Conservation (phyloP, 73 alveolate species). For the Tetrahymena thermophila region DNA sequence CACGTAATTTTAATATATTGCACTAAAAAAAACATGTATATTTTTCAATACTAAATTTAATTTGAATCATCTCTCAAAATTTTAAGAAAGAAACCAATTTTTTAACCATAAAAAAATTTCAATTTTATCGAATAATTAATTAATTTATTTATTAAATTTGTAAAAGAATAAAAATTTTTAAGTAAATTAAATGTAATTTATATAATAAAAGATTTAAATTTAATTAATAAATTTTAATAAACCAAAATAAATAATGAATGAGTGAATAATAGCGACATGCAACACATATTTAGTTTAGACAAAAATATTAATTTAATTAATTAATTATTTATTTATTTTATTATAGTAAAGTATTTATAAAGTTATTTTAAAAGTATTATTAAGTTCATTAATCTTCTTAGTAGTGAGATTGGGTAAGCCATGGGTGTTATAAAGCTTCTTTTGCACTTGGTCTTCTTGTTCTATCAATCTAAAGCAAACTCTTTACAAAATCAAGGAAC, state of each 20-base stretch:
- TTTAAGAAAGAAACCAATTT: too few species aligned
- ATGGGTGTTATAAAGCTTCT: slow-evolving; percentile 80
- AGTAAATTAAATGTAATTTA: too few species aligned
- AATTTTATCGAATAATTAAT: too few species aligned
- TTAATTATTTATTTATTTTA: background rate
- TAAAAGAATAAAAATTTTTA: too few species aligned
- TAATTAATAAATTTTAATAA: too few species aligned
- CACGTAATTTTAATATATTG: background rate
- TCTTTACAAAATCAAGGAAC: slow-evolving; percentile 66
- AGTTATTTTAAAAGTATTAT: background rate
- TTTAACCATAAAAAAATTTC: background rate
- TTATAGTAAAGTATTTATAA: background rate
- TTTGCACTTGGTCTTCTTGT: slow-evolving; percentile 72
- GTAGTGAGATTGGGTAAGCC: slow-evolving; percentile 53
- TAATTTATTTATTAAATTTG: too few species aligned
- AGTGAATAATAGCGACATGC: too few species aligned
- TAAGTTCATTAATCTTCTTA: slow-evolving; percentile 42
- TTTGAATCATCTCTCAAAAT: background rate
- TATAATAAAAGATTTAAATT: too few species aligned
- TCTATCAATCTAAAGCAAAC: slow-evolving; percentile 61
- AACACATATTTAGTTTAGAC: too few species aligned
- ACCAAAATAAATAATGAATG: too few species aligned
- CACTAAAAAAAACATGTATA: background rate
- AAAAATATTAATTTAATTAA: background rate
- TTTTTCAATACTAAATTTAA: too few species aligned